Evolutionary conservation across 2,329 filamentous ascomycete species (phyloP).

Genomic region (Sphaerulina vaccinii): DNA sequence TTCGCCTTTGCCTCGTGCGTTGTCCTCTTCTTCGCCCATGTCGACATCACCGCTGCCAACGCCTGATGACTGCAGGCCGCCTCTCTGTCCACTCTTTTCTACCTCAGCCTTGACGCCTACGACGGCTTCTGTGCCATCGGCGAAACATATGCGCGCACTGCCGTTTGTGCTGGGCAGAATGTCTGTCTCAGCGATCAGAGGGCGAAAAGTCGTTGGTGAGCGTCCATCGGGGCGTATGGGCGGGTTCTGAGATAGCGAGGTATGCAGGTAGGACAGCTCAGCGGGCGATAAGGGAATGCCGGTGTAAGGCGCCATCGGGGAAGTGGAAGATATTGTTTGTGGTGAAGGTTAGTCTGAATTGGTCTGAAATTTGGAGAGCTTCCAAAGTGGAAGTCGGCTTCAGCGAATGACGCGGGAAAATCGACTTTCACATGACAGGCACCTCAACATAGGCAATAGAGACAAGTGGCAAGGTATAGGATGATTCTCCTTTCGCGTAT

Average conservation of each 20-base stretch:
- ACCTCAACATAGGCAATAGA: too few relatives aligned
- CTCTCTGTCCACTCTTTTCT: conserved; percentile 61
- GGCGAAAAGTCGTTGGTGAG: conserved; percentile 79
- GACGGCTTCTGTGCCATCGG: conserved; percentile 92
- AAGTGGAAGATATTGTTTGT: neutral
- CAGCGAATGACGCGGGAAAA: neutral
- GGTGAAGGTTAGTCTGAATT: neutral
- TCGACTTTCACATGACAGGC: too few relatives aligned
- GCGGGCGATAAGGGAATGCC: conserved; percentile 81
- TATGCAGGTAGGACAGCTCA: conserved; percentile 93
- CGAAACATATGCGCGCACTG: conserved; percentile 88
- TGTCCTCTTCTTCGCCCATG: conserved; percentile 39
- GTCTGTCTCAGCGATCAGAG: conserved; percentile 83
- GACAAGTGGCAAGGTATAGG: too few relatives aligned
- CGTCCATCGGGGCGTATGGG: conserved; percentile 90
- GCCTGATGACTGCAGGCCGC: conserved; percentile 6
- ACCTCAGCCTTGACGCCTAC: conserved; percentile 96
- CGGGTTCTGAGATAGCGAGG: conserved; percentile 74
- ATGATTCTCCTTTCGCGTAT: too few relatives aligned
- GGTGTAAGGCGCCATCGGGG: conserved; percentile 57
- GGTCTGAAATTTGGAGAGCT: neutral
- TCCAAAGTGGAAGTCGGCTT: neutral
- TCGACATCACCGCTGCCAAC: conserved; percentile 20
- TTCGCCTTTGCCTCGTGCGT: conserved; percentile 44
- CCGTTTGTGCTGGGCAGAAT: conserved; percentile 89